These are phyloP conservation scores for Ophiostoma novo-ulmi DNA, from an alignment of 2,329 filamentous ascomycete genomes.

Conservation along the genomic window DNA sequence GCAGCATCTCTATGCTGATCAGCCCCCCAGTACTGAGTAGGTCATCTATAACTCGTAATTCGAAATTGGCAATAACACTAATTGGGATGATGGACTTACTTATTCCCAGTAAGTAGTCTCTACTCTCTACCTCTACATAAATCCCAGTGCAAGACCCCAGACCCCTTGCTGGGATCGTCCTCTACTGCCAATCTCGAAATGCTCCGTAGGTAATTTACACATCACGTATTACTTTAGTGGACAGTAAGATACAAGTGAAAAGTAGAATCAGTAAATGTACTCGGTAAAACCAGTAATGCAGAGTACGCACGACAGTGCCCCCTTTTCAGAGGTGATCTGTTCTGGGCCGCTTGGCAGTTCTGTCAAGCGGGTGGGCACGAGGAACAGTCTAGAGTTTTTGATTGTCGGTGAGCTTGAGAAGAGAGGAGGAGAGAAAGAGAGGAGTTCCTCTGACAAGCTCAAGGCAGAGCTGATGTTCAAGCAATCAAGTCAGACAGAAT, in stretches of 20 bases:
- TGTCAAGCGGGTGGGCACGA: constrained; percentile 4
- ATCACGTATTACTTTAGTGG: not conserved
- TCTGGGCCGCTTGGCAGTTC: constrained; percentile 20
- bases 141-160: not conserved
- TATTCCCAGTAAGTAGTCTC: no score
- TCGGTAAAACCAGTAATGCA: not conserved
- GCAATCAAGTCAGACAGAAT: not conserved
- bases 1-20: not conserved
- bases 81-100: not conserved
- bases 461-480: no score
- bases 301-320: not conserved
- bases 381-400: not conserved
- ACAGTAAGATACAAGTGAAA: not conserved
- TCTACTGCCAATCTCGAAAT: constrained; percentile 9
- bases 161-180: constrained; percentile 7
- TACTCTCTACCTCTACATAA: no score
- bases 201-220: constrained; percentile 11
- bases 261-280: no score
- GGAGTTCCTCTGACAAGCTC: not conserved
- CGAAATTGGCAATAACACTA: constrained; percentile 8
- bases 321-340: constrained; percentile 15
- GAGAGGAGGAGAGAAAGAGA: no score
- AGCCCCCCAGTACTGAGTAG: not conserved
- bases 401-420: not conserved
- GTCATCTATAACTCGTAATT: not conserved